Conservation (phyloP, 495 filamentous ascomycete species). For the Aspergillus avenaceus region DNA sequence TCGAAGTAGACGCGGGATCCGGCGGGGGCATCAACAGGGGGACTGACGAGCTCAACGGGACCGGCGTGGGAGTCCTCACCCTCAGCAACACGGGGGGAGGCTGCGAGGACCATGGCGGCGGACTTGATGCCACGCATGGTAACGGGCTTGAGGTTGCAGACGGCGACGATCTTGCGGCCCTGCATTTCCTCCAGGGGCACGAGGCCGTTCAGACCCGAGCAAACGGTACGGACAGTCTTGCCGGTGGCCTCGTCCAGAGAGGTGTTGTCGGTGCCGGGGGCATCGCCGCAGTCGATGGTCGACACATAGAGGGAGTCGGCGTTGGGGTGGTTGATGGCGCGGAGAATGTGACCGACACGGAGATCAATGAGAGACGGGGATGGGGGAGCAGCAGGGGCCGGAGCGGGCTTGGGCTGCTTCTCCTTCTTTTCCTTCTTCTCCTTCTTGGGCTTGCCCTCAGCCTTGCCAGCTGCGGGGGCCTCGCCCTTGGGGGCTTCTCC, state of each 20-base stretch:
- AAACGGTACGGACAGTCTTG: slow-evolving; percentile 86
- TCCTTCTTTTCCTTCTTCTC: slow-evolving; percentile 85
- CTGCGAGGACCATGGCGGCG: slow-evolving; percentile 91
- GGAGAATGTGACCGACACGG: slow-evolving; percentile 93
- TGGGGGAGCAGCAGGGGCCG: slow-evolving; percentile 63
- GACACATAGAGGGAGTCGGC: slow-evolving; percentile 94
- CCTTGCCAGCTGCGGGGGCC: slow-evolving; percentile 34
- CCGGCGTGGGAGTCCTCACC: slow-evolving; percentile 83
- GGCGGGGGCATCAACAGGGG: slow-evolving; percentile 71
- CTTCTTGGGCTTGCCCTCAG: slow-evolving; percentile 39
- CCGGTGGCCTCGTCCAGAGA: slow-evolving; percentile 71
- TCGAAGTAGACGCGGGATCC: slow-evolving; percentile 91
- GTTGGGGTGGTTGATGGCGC: slow-evolving; percentile 91
- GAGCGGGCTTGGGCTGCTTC: slow-evolving; percentile 61
- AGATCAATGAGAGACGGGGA: slow-evolving; percentile 88
- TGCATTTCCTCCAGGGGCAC: slow-evolving; percentile 95
- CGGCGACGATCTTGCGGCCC: slow-evolving; percentile 84
- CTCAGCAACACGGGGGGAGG: slow-evolving; percentile 71
- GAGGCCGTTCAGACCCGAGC: slow-evolving; percentile 91
- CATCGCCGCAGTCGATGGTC: slow-evolving; percentile 93
- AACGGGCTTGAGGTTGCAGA: slow-evolving; percentile 97
- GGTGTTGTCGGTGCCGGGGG: slow-evolving; percentile 80
- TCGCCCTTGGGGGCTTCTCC: slow-evolving; percentile 29
- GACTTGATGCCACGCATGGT: slow-evolving; percentile 98
- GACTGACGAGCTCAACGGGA: slow-evolving; percentile 86